phyloP scores from a whole-genome alignment of 2,329 filamentous ascomycete species.

The Aspergillus fumigatus region DNA sequence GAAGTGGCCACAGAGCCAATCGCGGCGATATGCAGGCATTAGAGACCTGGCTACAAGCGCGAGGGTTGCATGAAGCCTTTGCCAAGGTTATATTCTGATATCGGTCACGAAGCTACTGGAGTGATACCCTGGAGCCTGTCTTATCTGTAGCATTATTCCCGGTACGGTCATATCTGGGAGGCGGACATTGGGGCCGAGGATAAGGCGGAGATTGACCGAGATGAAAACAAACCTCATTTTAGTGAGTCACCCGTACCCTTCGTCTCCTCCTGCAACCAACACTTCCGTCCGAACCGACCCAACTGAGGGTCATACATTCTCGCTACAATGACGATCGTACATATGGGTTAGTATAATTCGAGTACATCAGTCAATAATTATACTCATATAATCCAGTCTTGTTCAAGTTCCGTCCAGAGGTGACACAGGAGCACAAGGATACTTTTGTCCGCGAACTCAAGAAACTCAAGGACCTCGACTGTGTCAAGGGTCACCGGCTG shows the following conservation, averaged over 20 bases:
- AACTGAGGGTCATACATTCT: neutral
- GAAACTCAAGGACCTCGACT: conserved; percentile 46
- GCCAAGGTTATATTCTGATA: conserved; percentile 29
- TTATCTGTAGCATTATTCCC: too few species aligned
- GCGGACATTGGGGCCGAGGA: too few species aligned
- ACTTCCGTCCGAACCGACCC: neutral
- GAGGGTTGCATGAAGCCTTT: conserved; percentile 27
- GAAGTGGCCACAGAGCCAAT: conserved; percentile 30
- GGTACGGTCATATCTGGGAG: too few species aligned
- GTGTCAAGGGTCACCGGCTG: conserved; percentile 47
- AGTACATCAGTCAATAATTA: neutral
- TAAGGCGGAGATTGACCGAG: too few species aligned
- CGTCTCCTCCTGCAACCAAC: neutral
- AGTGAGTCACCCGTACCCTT: neutral
- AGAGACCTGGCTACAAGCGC: conserved; percentile 24
- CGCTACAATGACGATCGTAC: neutral
- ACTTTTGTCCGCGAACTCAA: conserved; percentile 47
- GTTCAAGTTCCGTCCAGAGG: conserved; percentile 47
- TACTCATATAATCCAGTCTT: conserved; percentile 25
- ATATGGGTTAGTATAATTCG: neutral
- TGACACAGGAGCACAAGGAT: conserved; percentile 40
- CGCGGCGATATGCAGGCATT: conserved; percentile 33
- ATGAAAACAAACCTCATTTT: too few species aligned
- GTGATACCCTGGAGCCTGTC: neutral
- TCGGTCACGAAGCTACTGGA: neutral